phyloP scores from a whole-genome alignment of 1,139 yeast genomes.

The Protomyces arabidopsidicola region DNA sequence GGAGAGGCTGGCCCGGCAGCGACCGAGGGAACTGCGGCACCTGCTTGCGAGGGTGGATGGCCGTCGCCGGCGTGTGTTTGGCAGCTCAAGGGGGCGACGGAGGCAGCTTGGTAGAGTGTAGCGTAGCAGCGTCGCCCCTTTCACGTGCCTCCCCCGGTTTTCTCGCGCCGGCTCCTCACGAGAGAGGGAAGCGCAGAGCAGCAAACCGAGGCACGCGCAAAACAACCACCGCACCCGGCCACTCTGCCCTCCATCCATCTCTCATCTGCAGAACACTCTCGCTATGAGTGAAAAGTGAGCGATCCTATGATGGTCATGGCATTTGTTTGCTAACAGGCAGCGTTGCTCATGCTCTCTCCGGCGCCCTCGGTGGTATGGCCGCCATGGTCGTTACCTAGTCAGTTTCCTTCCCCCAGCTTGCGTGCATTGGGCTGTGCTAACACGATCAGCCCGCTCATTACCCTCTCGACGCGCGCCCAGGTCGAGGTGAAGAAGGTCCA shows the following conservation, averaged over 20 bases:
- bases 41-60: neutral
- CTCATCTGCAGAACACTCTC: neutral
- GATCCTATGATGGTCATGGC: no score
- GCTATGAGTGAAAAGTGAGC: neutral
- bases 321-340: conserved; percentile 36
- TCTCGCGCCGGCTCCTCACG: no score
- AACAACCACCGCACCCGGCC: no score
- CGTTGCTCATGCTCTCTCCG: conserved; percentile 80
- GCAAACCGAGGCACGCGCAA: no score
- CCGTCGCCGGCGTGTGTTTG: neutral
- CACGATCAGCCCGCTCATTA: conserved; percentile 53
- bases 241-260: no score
- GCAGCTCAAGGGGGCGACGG: neutral
- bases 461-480: conserved; percentile 38
- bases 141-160: no score
- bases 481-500: conserved; percentile 32
- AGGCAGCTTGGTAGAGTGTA: no score
- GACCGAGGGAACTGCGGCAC: neutral
- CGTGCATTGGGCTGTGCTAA: conserved; percentile 48
- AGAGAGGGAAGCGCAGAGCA: no score
- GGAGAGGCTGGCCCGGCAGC: neutral
- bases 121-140: no score
- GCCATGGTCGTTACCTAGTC: conserved; percentile 53
- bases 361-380: conserved; percentile 89
- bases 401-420: neutral